Conservation (phyloP, 768 basidiomycete genomes). For the Leccinum sublutescens region DNA sequence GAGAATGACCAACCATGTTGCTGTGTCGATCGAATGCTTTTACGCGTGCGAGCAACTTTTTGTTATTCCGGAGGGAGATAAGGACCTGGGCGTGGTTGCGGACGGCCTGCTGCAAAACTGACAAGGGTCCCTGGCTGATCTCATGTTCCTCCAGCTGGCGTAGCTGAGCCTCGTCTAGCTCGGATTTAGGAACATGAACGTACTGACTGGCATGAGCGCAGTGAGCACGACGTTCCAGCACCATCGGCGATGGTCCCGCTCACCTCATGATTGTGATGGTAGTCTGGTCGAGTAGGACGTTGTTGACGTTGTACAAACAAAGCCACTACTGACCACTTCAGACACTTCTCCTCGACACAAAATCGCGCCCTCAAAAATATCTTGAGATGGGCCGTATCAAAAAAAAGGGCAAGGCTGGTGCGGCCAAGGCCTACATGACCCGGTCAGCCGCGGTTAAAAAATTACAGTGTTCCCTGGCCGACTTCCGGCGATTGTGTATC, state of each 20-base stretch:
- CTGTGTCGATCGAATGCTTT: conserved; percentile 99
- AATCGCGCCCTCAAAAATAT: neutral
- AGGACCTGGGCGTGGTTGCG: conserved; percentile 97
- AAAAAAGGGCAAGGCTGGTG: conserved; percentile 87
- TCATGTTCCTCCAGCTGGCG: conserved; percentile 97
- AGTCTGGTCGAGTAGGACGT: conserved; percentile 6
- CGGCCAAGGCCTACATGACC: conserved; percentile 89
- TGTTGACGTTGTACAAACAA: conserved; percentile 36
- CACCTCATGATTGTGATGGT: conserved; percentile 33
- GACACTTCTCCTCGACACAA: neutral
- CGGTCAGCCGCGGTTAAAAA: conserved; percentile 91
- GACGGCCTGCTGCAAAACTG: conserved; percentile 95
- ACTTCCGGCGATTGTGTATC: conserved; percentile 96
- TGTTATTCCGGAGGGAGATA: conserved; percentile 96
- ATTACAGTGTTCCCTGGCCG: conserved; percentile 93
- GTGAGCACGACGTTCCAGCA: conserved; percentile 10
- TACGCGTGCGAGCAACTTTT: conserved; percentile 91
- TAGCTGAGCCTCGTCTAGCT: conserved; percentile 95
- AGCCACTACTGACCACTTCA: conserved; percentile 4
- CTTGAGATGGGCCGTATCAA: conserved; percentile 68
- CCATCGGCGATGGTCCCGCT: conserved; percentile 6
- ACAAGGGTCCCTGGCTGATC: conserved; percentile 96
- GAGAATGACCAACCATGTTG: conserved; percentile 76
- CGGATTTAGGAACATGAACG: conserved; percentile 94
- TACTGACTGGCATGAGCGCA: conserved; percentile 68